These are phyloP conservation scores for Fusarium palustre DNA, from an alignment of 2,329 filamentous ascomycete species.

Conservation along the genomic window DNA sequence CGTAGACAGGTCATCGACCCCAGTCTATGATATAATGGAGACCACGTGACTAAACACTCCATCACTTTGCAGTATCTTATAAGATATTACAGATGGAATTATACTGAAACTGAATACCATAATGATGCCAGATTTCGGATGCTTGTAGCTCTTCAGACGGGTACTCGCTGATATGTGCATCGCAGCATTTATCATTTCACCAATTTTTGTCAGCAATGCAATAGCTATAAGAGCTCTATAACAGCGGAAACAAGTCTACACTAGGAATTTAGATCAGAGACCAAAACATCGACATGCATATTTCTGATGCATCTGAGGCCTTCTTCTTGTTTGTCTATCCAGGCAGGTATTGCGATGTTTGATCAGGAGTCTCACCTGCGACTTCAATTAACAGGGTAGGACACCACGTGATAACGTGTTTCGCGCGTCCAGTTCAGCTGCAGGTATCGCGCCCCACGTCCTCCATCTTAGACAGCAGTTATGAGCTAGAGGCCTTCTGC, in stretches of 20 bases:
- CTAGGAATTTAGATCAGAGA: not conserved
- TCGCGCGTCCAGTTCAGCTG: constrained; percentile 2
- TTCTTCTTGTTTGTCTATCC: not conserved
- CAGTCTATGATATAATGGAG: constrained; percentile 41
- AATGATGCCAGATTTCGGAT: not conserved
- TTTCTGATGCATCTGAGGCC: no score
- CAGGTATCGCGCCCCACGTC: constrained; percentile 7
- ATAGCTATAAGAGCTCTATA: not conserved
- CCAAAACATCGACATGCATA: no score
- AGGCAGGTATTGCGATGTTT: not conserved
- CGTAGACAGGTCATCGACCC: constrained; percentile 7
- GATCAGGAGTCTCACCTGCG: not conserved
- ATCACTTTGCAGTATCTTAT: not conserved
- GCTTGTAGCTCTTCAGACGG: not conserved
- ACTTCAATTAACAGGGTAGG: not conserved
- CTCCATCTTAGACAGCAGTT: constrained; percentile 5
- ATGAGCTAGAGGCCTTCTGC: constrained; percentile 40
- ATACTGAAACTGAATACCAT: not conserved
- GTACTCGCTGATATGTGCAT: not conserved
- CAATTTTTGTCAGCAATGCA: not conserved
- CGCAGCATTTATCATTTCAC: not conserved
- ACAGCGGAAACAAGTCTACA: not conserved
- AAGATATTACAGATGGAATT: not conserved
- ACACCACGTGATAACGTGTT: not conserved
- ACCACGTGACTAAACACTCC: constrained; percentile 47